Evolutionary conservation across 441 rosid species (phyloP), one percentile per base, ranked within the genome.

Genomic region (Pelargonium fulgidum): DNA sequence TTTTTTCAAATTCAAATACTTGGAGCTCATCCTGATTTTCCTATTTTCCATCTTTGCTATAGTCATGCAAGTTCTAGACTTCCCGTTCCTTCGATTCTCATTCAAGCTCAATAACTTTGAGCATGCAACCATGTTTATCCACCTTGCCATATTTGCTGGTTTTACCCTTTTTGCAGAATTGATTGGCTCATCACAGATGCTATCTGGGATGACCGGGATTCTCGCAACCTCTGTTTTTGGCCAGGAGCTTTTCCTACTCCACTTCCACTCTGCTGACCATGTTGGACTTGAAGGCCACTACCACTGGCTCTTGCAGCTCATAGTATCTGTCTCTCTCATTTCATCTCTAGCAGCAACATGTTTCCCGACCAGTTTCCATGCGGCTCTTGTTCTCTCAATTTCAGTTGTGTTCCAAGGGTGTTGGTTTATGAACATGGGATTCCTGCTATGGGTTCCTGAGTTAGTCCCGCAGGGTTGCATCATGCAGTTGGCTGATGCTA

Each of bases 351-450:
- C 88, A 41, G 78, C 83, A 7, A 77, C 85, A 45, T 73, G 79
- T 65, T 76, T 67, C 48, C 90, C 93, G 0, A 75, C 78, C 66
- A 78, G 81, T 24, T 90, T 92, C 64, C 75, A 81, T 0, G 76
- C 86, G 3, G 85, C 87, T 20, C 79, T 92, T 24, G 79, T 82
- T 58, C 91, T 90, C 64, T 81, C 93, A 0, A 11, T 85, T 42
- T 85, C 92, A 0, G 87, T 92, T 73, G 75, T 81, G 29, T 89
- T 90, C 71, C 96, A 90, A 73, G 98, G 96, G 13, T 81, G 87
- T 68, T 90, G 92, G 96, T 90, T 92, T 71, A 72, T 89, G 65
- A 84, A 84, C 85, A 90, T 90, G 98, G 96, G 91, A 13, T 84
- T 89, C 74, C 73, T 81, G 77, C 85, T 92, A 14, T 92, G 98